phyloP scores from a whole-genome alignment of 257 asterid genomes.

The Solanum ahanhuiri region DNA sequence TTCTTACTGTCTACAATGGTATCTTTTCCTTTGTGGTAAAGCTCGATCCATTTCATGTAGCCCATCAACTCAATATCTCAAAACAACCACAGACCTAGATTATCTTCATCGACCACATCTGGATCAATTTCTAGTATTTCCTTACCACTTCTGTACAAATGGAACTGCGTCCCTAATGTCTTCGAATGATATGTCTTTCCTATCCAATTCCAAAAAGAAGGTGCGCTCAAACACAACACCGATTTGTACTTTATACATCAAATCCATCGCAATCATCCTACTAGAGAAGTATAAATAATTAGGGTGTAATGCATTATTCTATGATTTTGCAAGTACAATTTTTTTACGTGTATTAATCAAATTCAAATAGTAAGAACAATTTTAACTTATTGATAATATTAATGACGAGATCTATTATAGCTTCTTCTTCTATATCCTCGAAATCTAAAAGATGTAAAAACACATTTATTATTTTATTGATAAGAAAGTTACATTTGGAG shows the following conservation, averaged over 20 bases:
- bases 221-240: conserved; percentile 65
- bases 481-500: too few species aligned
- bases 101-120: conserved; percentile 25
- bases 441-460: too few species aligned
- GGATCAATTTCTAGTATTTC: conserved; percentile 28
- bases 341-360: neutral
- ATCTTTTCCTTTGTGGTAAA: conserved; percentile 45
- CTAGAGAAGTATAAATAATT: conserved; percentile 56
- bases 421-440: too few species aligned
- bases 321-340: conserved; percentile 53
- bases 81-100: conserved; percentile 34
- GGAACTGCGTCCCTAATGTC: conserved; percentile 25
- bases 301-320: conserved; percentile 71
- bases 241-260: conserved; percentile 79
- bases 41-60: conserved; percentile 51
- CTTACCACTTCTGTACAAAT: conserved; percentile 61
- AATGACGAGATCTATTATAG: too few species aligned
- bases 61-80: conserved; percentile 72
- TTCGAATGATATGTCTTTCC: conserved; percentile 41
- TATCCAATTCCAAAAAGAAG: conserved; percentile 52
- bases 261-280: conserved; percentile 16
- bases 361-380: neutral
- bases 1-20: conserved; percentile 54
- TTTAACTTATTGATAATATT: too few species aligned
- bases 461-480: too few species aligned